Conservation (phyloP, 805 yeast genomes). For the Wickerhamomyces xylosicus region DNA sequence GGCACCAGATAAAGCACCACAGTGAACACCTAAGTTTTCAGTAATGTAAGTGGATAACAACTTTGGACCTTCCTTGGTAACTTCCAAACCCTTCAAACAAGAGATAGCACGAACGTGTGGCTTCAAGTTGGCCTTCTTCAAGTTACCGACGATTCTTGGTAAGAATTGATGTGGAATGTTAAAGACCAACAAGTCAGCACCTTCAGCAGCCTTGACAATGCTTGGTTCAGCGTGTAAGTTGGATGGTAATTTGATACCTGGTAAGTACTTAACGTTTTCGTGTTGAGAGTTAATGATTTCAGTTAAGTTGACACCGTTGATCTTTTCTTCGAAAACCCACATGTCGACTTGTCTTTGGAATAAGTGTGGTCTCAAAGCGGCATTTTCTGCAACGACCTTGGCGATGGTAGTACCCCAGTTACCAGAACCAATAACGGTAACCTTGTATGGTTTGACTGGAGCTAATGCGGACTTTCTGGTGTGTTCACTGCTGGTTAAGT, state of each 20-base stretch:
- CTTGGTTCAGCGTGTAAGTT: conserved; percentile 86
- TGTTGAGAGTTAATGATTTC: conserved; percentile 85
- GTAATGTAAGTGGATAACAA: conserved; percentile 72
- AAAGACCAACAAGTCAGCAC: conserved; percentile 81
- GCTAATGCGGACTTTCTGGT: conserved; percentile 11
- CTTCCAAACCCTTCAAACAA: conserved; percentile 86
- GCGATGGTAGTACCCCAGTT: conserved; percentile 99
- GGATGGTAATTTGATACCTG: conserved; percentile 77
- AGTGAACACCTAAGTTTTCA: conserved; percentile 72
- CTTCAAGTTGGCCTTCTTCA: conserved; percentile 58
- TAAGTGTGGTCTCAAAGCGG: conserved; percentile 57
- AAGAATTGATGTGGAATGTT: conserved; percentile 97
- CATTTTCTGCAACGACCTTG: conserved; percentile 86
- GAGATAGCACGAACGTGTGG: conserved; percentile 79
- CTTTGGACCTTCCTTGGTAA: conserved; percentile 75
- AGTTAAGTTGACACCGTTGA: conserved; percentile 64
- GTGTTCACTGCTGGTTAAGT: conserved; percentile 7
- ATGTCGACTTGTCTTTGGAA: conserved; percentile 72
- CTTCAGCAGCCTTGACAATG: conserved; percentile 62
- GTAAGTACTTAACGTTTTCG: conserved; percentile 91
- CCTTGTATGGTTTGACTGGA: conserved; percentile 32
- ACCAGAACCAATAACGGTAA: conserved; percentile 88
- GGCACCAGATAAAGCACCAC: conserved; percentile 97
- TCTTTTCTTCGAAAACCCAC: conserved; percentile 93
- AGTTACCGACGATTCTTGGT: conserved; percentile 62